Base-by-base conservation (phyloP, 2,329 filamentous ascomycete species). In the Phoma herbarum region DNA sequence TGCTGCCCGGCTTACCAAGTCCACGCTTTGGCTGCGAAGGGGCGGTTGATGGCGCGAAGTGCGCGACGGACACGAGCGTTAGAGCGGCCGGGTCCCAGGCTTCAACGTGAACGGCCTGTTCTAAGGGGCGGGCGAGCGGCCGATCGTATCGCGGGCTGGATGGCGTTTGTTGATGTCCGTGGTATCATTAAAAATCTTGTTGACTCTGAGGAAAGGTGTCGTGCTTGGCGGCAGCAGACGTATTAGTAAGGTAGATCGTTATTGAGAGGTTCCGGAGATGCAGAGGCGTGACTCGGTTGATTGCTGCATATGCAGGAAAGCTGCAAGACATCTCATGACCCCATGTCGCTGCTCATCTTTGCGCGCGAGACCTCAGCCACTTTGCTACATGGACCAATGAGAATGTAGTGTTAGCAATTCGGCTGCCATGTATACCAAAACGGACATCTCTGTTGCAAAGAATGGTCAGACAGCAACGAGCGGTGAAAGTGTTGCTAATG, bases 301-400 rank as follows among this genome's bases (percentile, higher is more conserved):
- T 54, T 45, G 45, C 56, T 49, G 44, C 23, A 11, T 11, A 54
- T 51, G 50, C 56, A 54, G 14, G 45, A 45, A 59, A 59, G 50
- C 42, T 46, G 56, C 56, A 59, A 45, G 41, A 48, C 56, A 59
- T 59, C 56, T 45, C 56, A 59, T 59, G 56, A 59, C 50, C 50
- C 50, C 37, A 53, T 54, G 46, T 45, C 39, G 50, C n/a, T 59
- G 33, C 50, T 31, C 41, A 22, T 50, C n/a, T 41, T 26, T 59
- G 56, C 39, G 45, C 51, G 31, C 46, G 11, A 51, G 56, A 45
- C 46, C 50, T 46, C 45, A 50, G 56, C 56, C 50, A 59, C 45
- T n/a, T 25, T 35, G 22, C 9, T 8, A 2, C 22, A 3, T 20
- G 35, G 33, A 31, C 56, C 56, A 59, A 54, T 54, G 26, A 41